Evolutionary conservation across 495 filamentous ascomycete species (phyloP).

Genomic region (Penicillium pancosmium): DNA sequence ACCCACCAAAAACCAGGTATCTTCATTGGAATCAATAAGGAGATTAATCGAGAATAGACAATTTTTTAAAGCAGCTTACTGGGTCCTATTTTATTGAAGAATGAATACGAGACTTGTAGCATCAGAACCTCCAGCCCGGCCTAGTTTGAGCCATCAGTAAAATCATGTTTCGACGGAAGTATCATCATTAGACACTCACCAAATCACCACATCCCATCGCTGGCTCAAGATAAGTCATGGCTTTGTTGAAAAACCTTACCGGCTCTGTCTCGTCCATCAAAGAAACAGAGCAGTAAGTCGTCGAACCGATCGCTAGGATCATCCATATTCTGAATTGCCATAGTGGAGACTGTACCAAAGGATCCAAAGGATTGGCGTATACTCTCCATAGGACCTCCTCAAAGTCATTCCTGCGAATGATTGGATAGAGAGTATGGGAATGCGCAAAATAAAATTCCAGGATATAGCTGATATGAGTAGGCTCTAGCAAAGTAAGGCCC

Average conservation of each 20-base stretch:
- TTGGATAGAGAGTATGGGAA: conserved; percentile 44
- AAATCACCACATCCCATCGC: conserved; percentile 41
- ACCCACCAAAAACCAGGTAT: conserved; percentile 40
- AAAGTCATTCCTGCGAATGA: conserved; percentile 35
- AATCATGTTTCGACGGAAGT: neutral
- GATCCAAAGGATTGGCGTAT: conserved; percentile 30
- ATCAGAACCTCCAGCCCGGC: conserved; percentile 41
- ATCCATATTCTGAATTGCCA: conserved; percentile 44
- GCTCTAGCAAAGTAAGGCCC: conserved; percentile 22
- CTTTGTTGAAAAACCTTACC: conserved; percentile 38
- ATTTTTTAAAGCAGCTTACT: conserved; percentile 26
- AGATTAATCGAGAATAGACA: neutral
- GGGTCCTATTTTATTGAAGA: conserved; percentile 46
- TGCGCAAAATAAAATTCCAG: conserved; percentile 46
- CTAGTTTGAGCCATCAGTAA: conserved; percentile 15
- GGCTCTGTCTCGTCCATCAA: conserved; percentile 43
- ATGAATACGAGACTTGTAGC: conserved; percentile 46
- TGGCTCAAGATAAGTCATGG: conserved; percentile 39
- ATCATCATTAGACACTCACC: conserved; percentile 22
- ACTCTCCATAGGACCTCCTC: conserved; percentile 30
- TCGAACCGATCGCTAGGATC: conserved; percentile 44
- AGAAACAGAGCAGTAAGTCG: conserved; percentile 39
- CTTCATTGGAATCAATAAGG: conserved; percentile 9
- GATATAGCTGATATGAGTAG: conserved; percentile 31
- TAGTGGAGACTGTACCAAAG: conserved; percentile 29